Base-by-base conservation (phyloP, 2,329 filamentous ascomycete genomes). In the Neonectria coccinea region DNA sequence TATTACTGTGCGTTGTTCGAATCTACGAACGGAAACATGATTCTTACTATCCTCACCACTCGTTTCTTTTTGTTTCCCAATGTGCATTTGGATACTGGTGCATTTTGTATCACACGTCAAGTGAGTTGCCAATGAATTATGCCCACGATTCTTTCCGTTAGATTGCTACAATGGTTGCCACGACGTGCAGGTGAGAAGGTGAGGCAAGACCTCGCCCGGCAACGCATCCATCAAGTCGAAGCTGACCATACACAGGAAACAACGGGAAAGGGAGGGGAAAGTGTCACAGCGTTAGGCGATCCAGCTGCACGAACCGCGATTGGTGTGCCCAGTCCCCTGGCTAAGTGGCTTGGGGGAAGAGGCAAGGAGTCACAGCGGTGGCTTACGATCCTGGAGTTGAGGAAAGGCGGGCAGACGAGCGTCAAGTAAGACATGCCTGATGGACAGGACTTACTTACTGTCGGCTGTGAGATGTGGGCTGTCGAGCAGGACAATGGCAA, bases 1-100 rank as follows among this genome's bases (percentile, higher is more conserved):
- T 48, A 33, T 52, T 56, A 54, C 53, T 48, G 16, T 55, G 47
- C 5, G 27, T 56, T 12, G 20, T 11, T 44, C 14, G 54, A 48
- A 33, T n/a, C 29, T 31, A 29, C 25, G 14, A 29, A 25, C 6
- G 25, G 25, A 51, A 33, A 4, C n/a, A 20, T 10, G 10, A 31
- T 51, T 42, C 36, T 39, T 39, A 39, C 36, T 16, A 39, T 31
- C 5, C 27, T 31, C 18, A 12, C 6, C 27, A 12, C 14, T 10
- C 18, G 18, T 10, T 9, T 11, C 3, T 31, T 5, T 47, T n/a
- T 29, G 7, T 18, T 29, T 18, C 25, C n/a, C 9, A 50, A n/a
- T 31, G 14, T 29, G 25, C 5, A n/a, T 18, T 5, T 50, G 16
- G 10, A 51, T 14, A n/a, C 18, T 9, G n/a, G n/a, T 42, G 11